Percentiles rank a stretch among this genome's conserved stretches.
phyloP scores from a whole-genome alignment of 371 early-diverging fungal genomes.

The Mucor velutinosus region DNA sequence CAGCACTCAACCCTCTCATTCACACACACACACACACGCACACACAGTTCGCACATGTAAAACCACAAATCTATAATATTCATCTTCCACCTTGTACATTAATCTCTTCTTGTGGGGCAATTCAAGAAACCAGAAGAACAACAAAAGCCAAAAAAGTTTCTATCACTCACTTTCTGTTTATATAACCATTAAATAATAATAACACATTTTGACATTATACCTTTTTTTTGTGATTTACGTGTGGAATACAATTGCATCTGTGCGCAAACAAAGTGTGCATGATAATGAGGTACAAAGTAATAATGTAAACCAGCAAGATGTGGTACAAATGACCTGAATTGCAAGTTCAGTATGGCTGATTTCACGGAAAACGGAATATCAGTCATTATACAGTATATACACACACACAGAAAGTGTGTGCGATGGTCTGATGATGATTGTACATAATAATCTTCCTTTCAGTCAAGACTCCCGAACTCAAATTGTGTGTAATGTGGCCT shows the following conservation, averaged over 20 bases:
- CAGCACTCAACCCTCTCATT: background rate
- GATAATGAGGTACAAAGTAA: background rate
- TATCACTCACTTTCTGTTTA: background rate
- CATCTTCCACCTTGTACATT: background rate
- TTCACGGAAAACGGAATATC: slow-evolving; percentile 11
- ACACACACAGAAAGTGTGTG: background rate
- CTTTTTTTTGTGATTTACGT: background rate
- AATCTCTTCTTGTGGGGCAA: background rate
- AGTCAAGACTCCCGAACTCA: background rate
- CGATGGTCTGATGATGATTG: slow-evolving; percentile 15
- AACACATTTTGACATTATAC: background rate
- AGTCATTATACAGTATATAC: background rate
- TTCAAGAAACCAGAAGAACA: background rate
- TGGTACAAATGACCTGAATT: slow-evolving; percentile 2
- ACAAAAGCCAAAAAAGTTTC: slow-evolving; percentile 1
- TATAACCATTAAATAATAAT: background rate
- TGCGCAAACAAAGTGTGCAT: background rate
- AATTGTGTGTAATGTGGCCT: slow-evolving; percentile 23
- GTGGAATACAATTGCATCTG: slow-evolving; percentile 1
- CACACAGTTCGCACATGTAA: slow-evolving; percentile 9
- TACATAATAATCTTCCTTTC: background rate
- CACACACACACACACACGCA: background rate
- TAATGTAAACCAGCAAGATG: background rate
- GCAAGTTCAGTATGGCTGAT: background rate
- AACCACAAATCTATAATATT: background rate